Evolutionary conservation across 257 asterid genomes (phyloP), one percentile per base, ranked within the genome.

Genomic region (Solanum piurae): DNA sequence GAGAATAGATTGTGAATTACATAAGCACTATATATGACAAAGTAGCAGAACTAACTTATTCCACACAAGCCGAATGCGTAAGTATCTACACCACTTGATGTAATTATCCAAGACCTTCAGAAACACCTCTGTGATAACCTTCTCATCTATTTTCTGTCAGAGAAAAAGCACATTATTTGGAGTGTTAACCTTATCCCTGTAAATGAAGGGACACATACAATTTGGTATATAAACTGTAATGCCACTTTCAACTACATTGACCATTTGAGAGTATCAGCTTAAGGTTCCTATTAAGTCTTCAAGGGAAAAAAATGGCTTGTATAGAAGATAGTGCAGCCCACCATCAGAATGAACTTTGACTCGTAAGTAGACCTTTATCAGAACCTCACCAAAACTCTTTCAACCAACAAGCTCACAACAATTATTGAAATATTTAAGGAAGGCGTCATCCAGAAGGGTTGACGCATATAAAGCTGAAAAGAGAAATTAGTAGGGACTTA

Each of bases 51-150:
- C 77, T 86, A 84, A 96, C 99, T 98, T 97, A 89, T 95, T 95
- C 95, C 97, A 97, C 12, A 95, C 99, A 46, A 93, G 85, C 72
- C 98, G 99, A 87, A 88, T 92, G 86, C 99, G 93, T 86, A 97
- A 91, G 89, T 97, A 97, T 94, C 90, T 94, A 91, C 99, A 97
- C 99, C 99, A 97, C 90, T 94, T 97, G 88, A 95, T 95, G 94
- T 97, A 97, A 92, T 97, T 97, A 90, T 97, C 99, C 88, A 97
- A 93, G 92, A 95, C 98, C 94, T 97, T 97, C 91, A 94, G 89
- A 89, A 97, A 97, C 84, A 95, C 99, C 90, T 93, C 98, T 74
- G 95, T 94, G 84, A 95, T 89, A 91, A 98, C 98, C 87, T 91
- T 95, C 90, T 97, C 99, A 77, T 95, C 99, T 83, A 95, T 92